Conservation (phyloP, 78 protist genomes). For the Tieghemostelium lacteum region DNA sequence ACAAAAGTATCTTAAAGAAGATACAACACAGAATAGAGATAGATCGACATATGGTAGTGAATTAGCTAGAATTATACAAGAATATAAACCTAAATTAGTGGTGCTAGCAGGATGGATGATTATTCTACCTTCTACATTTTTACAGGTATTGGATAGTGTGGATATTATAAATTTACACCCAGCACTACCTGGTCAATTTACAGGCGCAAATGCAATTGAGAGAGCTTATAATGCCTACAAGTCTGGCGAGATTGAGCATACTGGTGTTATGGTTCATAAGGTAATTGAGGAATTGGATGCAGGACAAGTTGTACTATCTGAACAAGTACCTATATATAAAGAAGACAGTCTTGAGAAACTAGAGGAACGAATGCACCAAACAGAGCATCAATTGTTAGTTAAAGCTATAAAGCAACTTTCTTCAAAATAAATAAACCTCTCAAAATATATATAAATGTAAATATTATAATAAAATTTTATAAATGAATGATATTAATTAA, state of each 20-base stretch:
- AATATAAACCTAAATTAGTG: conserved; percentile 50
- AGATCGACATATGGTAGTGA: conserved; percentile 44
- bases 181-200: conserved; percentile 87
- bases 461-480: no score
- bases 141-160: conserved; percentile 26
- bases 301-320: conserved; percentile 71
- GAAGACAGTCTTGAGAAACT: conserved; percentile 75
- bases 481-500: no score
- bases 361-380: conserved; percentile 83
- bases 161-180: conserved; percentile 89
- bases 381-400: conserved; percentile 82
- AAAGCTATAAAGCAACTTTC: conserved; percentile 55
- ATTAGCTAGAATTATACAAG: conserved; percentile 45
- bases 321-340: conserved; percentile 58
- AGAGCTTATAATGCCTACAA: conserved; percentile 82
- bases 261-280: conserved; percentile 88
- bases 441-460: no score
- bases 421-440: background rate
- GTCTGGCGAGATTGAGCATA: conserved; percentile 54
- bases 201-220: conserved; percentile 86
- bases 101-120: conserved; percentile 91
- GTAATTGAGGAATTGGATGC: conserved; percentile 86
- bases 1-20: conserved; percentile 48
- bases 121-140: conserved; percentile 70
- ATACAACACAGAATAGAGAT: background rate